Conservation (phyloP, 2,329 filamentous ascomycete species). For the Fusarium bulbicola region DNA sequence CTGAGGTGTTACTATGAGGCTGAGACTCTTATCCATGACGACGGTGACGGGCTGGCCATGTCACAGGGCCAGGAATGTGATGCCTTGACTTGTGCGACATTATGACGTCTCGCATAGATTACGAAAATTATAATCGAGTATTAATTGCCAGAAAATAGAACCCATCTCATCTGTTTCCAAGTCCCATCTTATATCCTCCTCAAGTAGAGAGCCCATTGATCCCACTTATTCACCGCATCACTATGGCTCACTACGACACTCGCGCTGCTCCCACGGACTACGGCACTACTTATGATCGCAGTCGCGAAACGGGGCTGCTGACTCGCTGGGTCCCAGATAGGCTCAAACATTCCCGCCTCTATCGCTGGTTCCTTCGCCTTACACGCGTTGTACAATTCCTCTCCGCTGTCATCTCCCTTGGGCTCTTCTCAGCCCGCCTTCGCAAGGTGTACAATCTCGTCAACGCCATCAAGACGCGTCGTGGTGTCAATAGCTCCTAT, state of each 20-base stretch:
- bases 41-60: not conserved
- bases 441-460: constrained; percentile 14
- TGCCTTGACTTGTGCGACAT: not conserved
- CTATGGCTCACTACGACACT: not conserved
- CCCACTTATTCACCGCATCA: not conserved
- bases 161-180: too few species aligned
- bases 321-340: constrained; percentile 17
- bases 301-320: constrained; percentile 1
- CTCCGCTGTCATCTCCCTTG: constrained; percentile 20
- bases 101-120: not conserved
- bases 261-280: not conserved
- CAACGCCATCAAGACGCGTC: constrained; percentile 17
- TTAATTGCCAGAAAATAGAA: not conserved
- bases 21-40: not conserved
- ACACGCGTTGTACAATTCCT: constrained; percentile 25
- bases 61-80: not conserved
- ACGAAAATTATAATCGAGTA: not conserved
- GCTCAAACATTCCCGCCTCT: constrained; percentile 21
- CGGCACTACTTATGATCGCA: not conserved
- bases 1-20: not conserved
- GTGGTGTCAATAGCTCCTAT: constrained; percentile 12
- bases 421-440: constrained; percentile 22
- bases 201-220: not conserved
- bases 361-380: constrained; percentile 30
- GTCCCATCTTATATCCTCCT: not conserved